phyloP scores from a whole-genome alignment of 495 filamentous ascomycete species.

The Alectoria sarmentosa region DNA sequence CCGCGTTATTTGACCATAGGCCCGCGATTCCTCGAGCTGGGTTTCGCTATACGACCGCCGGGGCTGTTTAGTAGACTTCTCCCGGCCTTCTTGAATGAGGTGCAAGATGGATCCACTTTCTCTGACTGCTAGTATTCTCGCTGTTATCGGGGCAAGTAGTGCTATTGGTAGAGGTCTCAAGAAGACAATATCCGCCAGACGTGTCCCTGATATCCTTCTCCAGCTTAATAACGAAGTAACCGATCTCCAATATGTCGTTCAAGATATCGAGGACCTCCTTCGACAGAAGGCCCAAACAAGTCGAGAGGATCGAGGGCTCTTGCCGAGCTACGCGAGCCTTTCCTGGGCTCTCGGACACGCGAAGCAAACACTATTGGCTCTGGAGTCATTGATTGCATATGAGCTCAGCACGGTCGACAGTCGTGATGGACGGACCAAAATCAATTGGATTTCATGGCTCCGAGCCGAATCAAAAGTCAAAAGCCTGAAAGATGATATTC shows the following conservation, averaged over 20 bases:
- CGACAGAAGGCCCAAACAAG: background rate
- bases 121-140: slow-evolving; percentile 12
- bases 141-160: slow-evolving; percentile 9
- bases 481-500: slow-evolving; percentile 4
- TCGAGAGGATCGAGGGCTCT: background rate
- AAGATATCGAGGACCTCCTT: slow-evolving; percentile 5
- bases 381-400: slow-evolving; percentile 16
- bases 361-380: slow-evolving; percentile 2
- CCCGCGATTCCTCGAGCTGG: no score
- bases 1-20: no score
- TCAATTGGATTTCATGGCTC: slow-evolving; percentile 16
- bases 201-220: slow-evolving; percentile 8
- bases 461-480: background rate
- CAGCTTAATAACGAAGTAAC: slow-evolving; percentile 16
- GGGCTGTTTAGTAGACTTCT: no score
- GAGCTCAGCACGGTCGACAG: slow-evolving; percentile 8
- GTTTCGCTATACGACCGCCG: no score
- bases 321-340: background rate
- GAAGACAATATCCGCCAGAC: background rate
- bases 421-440: background rate
- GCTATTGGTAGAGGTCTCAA: slow-evolving; percentile 10
- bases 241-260: slow-evolving; percentile 10
- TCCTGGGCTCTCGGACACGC: background rate
- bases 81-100: background rate
- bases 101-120: slow-evolving; percentile 18